phyloP scores from a whole-genome alignment of 1,284 basidiomycete genomes.

The Melampsora medusae region DNA sequence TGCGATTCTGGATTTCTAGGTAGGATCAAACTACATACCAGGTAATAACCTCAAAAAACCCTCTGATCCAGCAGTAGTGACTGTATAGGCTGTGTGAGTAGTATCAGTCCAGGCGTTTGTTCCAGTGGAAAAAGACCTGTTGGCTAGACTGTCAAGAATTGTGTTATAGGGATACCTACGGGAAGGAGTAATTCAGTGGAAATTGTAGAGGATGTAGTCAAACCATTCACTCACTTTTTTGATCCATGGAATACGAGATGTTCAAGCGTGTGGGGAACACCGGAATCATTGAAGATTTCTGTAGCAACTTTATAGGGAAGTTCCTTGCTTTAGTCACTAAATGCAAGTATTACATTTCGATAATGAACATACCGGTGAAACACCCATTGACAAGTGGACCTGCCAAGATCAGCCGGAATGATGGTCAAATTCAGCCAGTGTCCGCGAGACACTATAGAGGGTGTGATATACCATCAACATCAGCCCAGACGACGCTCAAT shows the following conservation, averaged over 20 bases:
- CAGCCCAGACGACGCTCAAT: conserved; percentile 14
- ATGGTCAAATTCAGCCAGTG: not conserved
- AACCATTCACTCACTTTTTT: conserved; percentile 63
- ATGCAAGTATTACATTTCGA: conserved; percentile 52
- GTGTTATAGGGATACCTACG: conserved; percentile 81
- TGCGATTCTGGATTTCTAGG: not conserved
- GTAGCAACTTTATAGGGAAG: conserved; percentile 23
- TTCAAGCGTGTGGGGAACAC: conserved; percentile 89
- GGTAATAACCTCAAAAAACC: conserved; percentile 93
- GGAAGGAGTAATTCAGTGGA: conserved; percentile 48
- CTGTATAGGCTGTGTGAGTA: conserved; percentile 73
- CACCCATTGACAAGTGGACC: conserved; percentile 89
- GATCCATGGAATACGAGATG: conserved; percentile 93
- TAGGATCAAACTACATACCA: conserved; percentile 47
- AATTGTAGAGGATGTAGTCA: conserved; percentile 46
- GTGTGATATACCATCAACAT: not conserved
- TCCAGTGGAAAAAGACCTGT: conserved; percentile 82
- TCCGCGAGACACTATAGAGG: not conserved
- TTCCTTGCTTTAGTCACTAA: conserved; percentile 72
- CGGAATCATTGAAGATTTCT: conserved; percentile 83
- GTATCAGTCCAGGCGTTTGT: conserved; percentile 69
- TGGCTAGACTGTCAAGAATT: conserved; percentile 93
- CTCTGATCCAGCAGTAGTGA: conserved; percentile 93
- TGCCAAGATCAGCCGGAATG: conserved; percentile 51
- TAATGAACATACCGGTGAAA: conserved; percentile 65